These are phyloP conservation scores for Parascedosporium putredinis DNA, from an alignment of 2,329 filamentous ascomycete species.

Conservation along the genomic window DNA sequence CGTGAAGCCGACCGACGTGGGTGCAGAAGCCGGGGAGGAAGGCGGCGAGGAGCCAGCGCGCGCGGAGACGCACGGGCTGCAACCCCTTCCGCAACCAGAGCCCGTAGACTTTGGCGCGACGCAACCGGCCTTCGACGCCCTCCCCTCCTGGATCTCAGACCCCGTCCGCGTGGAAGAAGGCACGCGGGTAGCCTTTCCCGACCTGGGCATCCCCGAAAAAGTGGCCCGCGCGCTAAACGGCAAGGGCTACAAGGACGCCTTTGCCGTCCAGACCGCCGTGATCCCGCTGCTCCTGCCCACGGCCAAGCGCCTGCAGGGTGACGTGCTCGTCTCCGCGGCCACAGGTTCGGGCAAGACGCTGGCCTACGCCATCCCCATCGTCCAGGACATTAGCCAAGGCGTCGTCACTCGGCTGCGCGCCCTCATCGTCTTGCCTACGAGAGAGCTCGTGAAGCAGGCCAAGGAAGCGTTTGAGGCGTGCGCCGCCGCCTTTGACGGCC, in stretches of 20 bases:
- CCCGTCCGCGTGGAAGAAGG: constrained; percentile 60
- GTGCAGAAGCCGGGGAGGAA: constrained; percentile 13
- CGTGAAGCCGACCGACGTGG: constrained; percentile 10
- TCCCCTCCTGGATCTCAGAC: constrained; percentile 71
- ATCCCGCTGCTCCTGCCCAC: constrained; percentile 69
- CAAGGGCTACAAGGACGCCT: constrained; percentile 36
- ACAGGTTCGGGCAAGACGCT: constrained; percentile 95
- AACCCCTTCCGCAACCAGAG: constrained; percentile 71
- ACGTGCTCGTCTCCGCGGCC: constrained; percentile 82
- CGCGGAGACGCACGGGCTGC: constrained; percentile 56
- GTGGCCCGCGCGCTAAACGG: constrained; percentile 51
- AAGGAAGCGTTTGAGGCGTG: constrained; percentile 69
- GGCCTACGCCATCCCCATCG: constrained; percentile 78
- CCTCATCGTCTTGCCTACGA: constrained; percentile 79
- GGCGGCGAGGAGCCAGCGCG: constrained; percentile 22
- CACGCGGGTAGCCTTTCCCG: constrained; percentile 48
- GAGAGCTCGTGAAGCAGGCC: constrained; percentile 82
- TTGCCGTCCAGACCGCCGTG: constrained; percentile 38
- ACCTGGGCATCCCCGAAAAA: constrained; percentile 51
- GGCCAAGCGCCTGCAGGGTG: constrained; percentile 52
- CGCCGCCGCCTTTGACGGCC: constrained; percentile 46
- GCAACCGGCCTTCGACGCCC: constrained; percentile 61
- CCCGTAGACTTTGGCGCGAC: constrained; percentile 45
- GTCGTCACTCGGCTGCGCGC: constrained; percentile 60
- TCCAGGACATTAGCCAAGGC: constrained; percentile 61